These are phyloP conservation scores for Pestalotiopsis sp. DNA, from an alignment of 2,329 filamentous ascomycete genomes.

Conservation along the genomic window DNA sequence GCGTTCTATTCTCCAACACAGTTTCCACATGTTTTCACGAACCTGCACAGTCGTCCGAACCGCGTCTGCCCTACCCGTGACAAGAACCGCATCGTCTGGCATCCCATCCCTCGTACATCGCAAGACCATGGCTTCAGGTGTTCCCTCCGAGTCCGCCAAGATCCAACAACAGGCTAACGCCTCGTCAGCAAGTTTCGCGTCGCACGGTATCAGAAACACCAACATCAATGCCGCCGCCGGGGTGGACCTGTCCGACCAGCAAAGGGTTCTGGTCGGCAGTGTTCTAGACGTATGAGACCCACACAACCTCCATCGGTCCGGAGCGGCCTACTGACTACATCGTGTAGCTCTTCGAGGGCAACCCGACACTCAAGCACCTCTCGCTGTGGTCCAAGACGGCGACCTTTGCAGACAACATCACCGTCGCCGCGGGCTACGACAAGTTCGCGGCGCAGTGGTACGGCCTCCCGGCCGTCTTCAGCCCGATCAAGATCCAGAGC, in stretches of 20 bases:
- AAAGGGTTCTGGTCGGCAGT: slow-evolving; percentile 56
- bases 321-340: neutral
- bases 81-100: neutral
- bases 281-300: slow-evolving; percentile 51
- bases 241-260: slow-evolving; percentile 46
- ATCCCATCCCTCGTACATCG: neutral
- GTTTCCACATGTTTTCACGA: neutral
- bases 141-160: slow-evolving; percentile 28
- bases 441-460: slow-evolving; percentile 51
- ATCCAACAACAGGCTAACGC: slow-evolving; percentile 19
- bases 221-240: slow-evolving; percentile 51
- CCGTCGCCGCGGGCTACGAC: slow-evolving; percentile 3
- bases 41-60: neutral
- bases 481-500: slow-evolving; percentile 54
- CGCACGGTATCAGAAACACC: slow-evolving; percentile 50
- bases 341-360: slow-evolving; percentile 56
- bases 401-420: slow-evolving; percentile 38
- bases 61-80: neutral
- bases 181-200: slow-evolving; percentile 22
- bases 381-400: slow-evolving; percentile 59
- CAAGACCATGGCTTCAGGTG: slow-evolving; percentile 27
- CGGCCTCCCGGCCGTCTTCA: slow-evolving; percentile 58
- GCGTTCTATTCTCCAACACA: neutral
- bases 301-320: no score
- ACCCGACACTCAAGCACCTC: slow-evolving; percentile 58